These are phyloP conservation scores for Fusarium nanum DNA, from an alignment of 2,329 filamentous ascomycete genomes.

Conservation along the genomic window DNA sequence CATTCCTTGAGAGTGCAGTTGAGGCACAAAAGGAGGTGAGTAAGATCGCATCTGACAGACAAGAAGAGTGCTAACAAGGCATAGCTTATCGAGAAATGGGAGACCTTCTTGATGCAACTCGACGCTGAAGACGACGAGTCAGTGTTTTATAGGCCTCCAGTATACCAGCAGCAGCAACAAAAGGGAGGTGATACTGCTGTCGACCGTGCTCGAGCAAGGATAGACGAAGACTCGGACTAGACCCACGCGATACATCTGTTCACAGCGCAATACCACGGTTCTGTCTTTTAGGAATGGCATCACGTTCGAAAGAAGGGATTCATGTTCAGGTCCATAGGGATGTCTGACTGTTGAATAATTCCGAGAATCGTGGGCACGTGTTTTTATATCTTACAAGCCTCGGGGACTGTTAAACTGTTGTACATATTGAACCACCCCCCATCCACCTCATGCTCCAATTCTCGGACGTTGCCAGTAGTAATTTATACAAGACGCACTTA, in stretches of 20 bases:
- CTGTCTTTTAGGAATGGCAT: slow-evolving; percentile 22
- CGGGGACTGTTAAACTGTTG: slow-evolving; percentile 48
- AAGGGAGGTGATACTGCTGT: slow-evolving; percentile 68
- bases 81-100: slow-evolving; percentile 87
- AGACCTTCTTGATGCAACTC: slow-evolving; percentile 95
- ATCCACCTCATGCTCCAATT: slow-evolving; percentile 35
- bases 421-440: slow-evolving; percentile 49
- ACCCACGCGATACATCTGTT: slow-evolving; percentile 1
- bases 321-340: slow-evolving; percentile 19
- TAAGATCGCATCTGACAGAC: slow-evolving; percentile 11
- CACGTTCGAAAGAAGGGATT: slow-evolving; percentile 13
- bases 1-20: slow-evolving; percentile 94
- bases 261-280: slow-evolving; percentile 25
- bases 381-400: slow-evolving; percentile 54
- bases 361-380: slow-evolving; percentile 44
- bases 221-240: slow-evolving; percentile 71
- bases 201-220: slow-evolving; percentile 68
- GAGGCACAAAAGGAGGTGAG: slow-evolving; percentile 98
- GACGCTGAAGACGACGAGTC: slow-evolving; percentile 90
- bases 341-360: slow-evolving; percentile 38
- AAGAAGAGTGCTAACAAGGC: slow-evolving; percentile 41
- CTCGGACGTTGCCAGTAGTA: slow-evolving; percentile 28
- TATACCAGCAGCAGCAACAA: slow-evolving; percentile 65
- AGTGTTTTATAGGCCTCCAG: slow-evolving; percentile 72
- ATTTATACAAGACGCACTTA: slow-evolving; percentile 40